phyloP scores from a whole-genome alignment of 208 protist genomes.

The Sergeia podlipaevii region DNA sequence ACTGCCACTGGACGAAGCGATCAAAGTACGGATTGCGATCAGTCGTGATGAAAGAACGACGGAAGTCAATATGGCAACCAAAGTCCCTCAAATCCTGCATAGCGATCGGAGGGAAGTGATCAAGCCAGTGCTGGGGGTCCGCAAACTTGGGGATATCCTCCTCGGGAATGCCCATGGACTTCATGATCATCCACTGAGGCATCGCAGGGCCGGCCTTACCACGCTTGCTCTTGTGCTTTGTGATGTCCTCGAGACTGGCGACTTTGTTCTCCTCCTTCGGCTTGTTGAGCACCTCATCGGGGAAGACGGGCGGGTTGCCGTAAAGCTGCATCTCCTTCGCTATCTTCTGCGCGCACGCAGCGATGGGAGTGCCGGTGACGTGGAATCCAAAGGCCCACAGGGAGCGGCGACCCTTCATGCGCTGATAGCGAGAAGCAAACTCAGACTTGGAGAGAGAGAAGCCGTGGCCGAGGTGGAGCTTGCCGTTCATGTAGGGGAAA shows the following conservation, averaged over 20 bases:
- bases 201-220: conserved; percentile 89
- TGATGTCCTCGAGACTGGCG: conserved; percentile 17
- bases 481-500: conserved; percentile 99
- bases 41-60: conserved; percentile 99
- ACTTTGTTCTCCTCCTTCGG: conserved; percentile 25
- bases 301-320: conserved; percentile 90
- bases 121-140: conserved; percentile 97
- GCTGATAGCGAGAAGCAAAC: conserved; percentile 97
- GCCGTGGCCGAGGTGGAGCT: conserved; percentile 99
- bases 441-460: conserved; percentile 99
- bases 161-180: conserved; percentile 93
- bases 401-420: conserved; percentile 95
- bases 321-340: conserved; percentile 77
- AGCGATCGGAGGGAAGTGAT: conserved; percentile 98
- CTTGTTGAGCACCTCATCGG: conserved; percentile 44
- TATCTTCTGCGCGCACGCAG: conserved; percentile 98
- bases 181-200: conserved; percentile 99
- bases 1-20: conserved; percentile 99
- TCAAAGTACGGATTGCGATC: conserved; percentile 99
- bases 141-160: conserved; percentile 98
- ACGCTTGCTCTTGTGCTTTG: conserved; percentile 78
- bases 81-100: conserved; percentile 94
- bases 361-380: conserved; percentile 99
- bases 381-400: conserved; percentile 99
- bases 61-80: conserved; percentile 97